Conservation (phyloP, 2,329 filamentous ascomycete genomes). For the Verticillium klebahnii region DNA sequence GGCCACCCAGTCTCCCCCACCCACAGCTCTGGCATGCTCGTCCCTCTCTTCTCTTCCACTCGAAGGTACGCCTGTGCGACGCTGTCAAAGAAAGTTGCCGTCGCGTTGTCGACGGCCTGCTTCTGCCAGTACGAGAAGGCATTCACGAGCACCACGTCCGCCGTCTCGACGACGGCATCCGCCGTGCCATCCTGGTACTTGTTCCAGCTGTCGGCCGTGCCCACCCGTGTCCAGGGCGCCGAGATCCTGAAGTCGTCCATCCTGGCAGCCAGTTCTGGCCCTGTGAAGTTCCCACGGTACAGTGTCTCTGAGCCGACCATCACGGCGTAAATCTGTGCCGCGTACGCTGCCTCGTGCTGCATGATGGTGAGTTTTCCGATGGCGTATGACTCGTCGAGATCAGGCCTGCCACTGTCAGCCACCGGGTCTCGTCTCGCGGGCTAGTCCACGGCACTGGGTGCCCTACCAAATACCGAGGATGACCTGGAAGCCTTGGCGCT, state of each 20-base stretch:
- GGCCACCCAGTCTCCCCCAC: constrained; percentile 67
- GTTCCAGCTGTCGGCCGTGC: constrained; percentile 71
- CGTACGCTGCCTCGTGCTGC: constrained; percentile 40
- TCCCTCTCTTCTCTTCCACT: constrained; percentile 54
- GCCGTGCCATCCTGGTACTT: constrained; percentile 65
- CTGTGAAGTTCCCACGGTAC: constrained; percentile 65
- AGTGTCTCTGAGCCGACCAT: constrained; percentile 68
- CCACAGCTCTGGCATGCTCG: constrained; percentile 58
- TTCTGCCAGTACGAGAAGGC: constrained; percentile 73
- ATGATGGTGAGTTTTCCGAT: constrained; percentile 50
- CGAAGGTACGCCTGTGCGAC: constrained; percentile 56
- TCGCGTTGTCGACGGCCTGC: constrained; percentile 47
- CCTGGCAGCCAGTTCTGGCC: constrained; percentile 51
- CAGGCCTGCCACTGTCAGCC: constrained; percentile 40
- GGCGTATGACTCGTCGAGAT: constrained; percentile 56
- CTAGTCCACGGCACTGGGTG: not conserved
- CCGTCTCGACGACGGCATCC: constrained; percentile 55
- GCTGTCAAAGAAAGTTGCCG: constrained; percentile 62
- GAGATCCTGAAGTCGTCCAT: constrained; percentile 57
- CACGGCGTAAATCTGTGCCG: constrained; percentile 60
- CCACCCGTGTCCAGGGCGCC: constrained; percentile 51
- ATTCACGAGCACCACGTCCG: constrained; percentile 60
- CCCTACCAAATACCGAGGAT: constrained; percentile 65
- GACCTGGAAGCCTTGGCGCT: constrained; percentile 60
- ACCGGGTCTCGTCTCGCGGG: not conserved